phyloP scores from a whole-genome alignment of 2,329 filamentous ascomycete genomes.

The Aspergillus unguis region DNA sequence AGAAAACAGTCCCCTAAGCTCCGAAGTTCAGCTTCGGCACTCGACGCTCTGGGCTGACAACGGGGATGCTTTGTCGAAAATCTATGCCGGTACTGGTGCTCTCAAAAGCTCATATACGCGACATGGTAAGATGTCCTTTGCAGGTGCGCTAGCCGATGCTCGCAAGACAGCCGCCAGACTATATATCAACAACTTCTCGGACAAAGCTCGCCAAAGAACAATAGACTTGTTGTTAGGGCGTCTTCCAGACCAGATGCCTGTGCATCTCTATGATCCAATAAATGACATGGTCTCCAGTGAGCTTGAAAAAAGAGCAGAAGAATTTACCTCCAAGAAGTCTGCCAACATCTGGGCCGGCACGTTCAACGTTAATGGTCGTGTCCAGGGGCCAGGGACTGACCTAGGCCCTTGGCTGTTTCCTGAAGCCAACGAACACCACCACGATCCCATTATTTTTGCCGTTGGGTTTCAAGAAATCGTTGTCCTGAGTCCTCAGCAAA shows the following conservation, averaged over 20 bases:
- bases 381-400: conserved; percentile 72
- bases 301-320: conserved; percentile 60
- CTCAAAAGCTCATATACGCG: conserved; percentile 94
- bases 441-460: conserved; percentile 78
- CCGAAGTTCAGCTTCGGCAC: conserved; percentile 89
- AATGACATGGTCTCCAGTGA: conserved; percentile 85
- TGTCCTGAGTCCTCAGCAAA: conserved; percentile 94
- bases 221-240: conserved; percentile 90
- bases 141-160: conserved; percentile 89
- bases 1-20: conserved; percentile 62
- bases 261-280: conserved; percentile 88
- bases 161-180: conserved; percentile 90
- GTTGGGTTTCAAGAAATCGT: conserved; percentile 98
- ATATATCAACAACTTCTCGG: conserved; percentile 97
- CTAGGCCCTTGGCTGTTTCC: conserved; percentile 79
- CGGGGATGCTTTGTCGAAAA: conserved; percentile 87
- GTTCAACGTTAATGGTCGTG: conserved; percentile 91
- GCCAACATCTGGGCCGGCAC: conserved; percentile 84
- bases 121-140: conserved; percentile 91
- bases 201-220: conserved; percentile 87
- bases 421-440: conserved; percentile 52
- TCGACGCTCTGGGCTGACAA: conserved; percentile 96
- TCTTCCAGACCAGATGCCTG: conserved; percentile 75
- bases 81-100: conserved; percentile 94
- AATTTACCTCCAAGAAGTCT: conserved; percentile 70